Evolutionary conservation across 257 asterid genomes (phyloP), one percentile per base, ranked within the genome.

Genomic region (Penstemon barbatus): DNA sequence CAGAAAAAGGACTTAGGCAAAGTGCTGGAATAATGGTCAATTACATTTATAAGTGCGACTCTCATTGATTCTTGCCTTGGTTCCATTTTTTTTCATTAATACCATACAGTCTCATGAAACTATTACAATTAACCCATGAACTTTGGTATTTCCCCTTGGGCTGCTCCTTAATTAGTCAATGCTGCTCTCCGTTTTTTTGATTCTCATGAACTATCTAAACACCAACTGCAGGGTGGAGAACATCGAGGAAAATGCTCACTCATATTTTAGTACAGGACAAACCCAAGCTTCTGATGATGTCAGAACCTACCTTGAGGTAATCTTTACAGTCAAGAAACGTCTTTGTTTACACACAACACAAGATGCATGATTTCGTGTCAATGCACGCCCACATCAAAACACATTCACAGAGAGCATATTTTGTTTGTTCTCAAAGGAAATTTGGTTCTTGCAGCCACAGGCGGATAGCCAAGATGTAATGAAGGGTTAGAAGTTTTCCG

Each of bases 21-120:
- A 92, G 98, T 78, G 97, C 83, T 65, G 97, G 98, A 78, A 82
- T 92, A 65, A 92, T 92, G 97, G 97, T 90, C 75, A 90, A 88
- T 82, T 90, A 92, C 77, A 82, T 90, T 40, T 92, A 92, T 51
- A 82, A 80, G 98, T 92, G 85, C 77, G 79, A 56, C 51, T 61
- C 50, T 69, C 5, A 5, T n/a, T 37, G 3, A 49, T 56, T 43
- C 13, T 57, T 15, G 51, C 36, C 38, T 7, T 10, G n/a, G 49
- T 57, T 60, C 46, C 48, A 66, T 13, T 25, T 45, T 13, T 63
- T 55, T 57, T 48, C 62, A 43, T 13, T 71, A 9, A 12, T 19
- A 43, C 54, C 44, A 52, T 65, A 40, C 25, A 11, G 4, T 57
- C 19, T 61, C n/a, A 54, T 52, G 66, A 13, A 37, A 44, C 53